A percentile compares a stretch with the other conserved stretches of the same genome.
phyloP scores from a whole-genome alignment of 2,329 filamentous ascomycete genomes.

The Ophiostoma sp. region DNA sequence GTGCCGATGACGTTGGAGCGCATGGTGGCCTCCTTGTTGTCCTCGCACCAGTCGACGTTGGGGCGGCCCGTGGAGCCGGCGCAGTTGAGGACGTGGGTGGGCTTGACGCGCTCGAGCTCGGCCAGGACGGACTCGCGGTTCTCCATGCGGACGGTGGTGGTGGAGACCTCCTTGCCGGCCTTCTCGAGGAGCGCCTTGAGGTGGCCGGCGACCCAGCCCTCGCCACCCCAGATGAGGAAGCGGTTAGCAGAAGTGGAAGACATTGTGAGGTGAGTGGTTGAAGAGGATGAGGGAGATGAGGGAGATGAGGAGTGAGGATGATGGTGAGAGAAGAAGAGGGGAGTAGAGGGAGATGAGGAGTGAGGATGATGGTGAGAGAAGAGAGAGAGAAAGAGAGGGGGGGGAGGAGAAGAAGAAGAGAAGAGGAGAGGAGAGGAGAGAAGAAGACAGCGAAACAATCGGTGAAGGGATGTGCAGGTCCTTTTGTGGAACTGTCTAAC shows the following conservation, averaged over 20 bases:
- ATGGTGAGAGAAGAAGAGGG: neutral
- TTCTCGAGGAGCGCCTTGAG: conserved; percentile 52
- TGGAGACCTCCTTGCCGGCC: conserved; percentile 56
- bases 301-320: conserved; percentile 2
- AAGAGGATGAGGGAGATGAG: neutral
- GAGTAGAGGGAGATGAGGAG: neutral
- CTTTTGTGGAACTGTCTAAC: conserved; percentile 21
- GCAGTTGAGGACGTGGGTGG: conserved; percentile 61
- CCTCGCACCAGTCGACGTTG: conserved; percentile 68
- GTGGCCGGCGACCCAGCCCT: conserved; percentile 59
- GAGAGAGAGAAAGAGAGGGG: neutral
- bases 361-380: neutral
- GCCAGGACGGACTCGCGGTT: conserved; percentile 51
- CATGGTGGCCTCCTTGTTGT: conserved; percentile 62
- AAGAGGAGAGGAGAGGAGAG: neutral
- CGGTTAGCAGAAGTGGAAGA: conserved; percentile 34
- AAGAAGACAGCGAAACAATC: conserved; percentile 21
- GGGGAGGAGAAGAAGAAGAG: neutral
- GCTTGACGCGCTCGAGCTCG: conserved; percentile 54
- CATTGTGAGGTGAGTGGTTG: conserved; percentile 19
- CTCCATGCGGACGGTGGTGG: conserved; percentile 61
- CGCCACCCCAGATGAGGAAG: conserved; percentile 61
- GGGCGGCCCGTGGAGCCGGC: conserved; percentile 61
- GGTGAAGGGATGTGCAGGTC: conserved; percentile 21
- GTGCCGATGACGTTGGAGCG: conserved; percentile 62